These are phyloP conservation scores for Fusarium cicatricum DNA, from an alignment of 2,329 filamentous ascomycete species.

Conservation along the genomic window DNA sequence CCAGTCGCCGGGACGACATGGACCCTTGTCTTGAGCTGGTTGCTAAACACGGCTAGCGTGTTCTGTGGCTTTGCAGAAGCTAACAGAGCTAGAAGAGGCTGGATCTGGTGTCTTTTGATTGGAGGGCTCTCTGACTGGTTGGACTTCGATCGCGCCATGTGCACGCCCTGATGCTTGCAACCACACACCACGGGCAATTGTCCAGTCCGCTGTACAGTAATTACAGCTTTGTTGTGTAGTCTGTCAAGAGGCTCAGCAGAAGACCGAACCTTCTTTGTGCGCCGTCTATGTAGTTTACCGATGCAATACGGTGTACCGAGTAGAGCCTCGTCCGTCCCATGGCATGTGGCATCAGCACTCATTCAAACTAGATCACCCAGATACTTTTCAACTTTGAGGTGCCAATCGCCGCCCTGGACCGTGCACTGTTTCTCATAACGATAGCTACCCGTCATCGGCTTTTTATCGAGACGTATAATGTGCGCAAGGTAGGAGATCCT, in stretches of 20 bases:
- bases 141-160: background rate
- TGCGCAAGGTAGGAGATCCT: background rate
- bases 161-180: conserved; percentile 1
- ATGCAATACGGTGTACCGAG: too few relatives aligned
- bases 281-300: too few relatives aligned
- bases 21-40: conserved; percentile 23
- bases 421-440: background rate
- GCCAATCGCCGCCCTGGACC: too few relatives aligned
- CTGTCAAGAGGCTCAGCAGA: too few relatives aligned
- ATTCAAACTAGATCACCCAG: too few relatives aligned
- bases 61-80: conserved; percentile 1
- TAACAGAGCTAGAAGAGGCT: conserved; percentile 13
- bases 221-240: background rate
- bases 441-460: background rate
- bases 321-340: too few relatives aligned
- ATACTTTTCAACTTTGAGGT: too few relatives aligned
- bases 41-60: background rate
- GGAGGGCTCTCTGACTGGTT: conserved; percentile 8
- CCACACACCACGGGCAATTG: background rate
- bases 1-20: conserved; percentile 8
- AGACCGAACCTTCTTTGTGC: too few relatives aligned
- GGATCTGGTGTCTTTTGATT: conserved; percentile 14
- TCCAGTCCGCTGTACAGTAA: conserved; percentile 5
- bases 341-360: too few relatives aligned
- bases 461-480: background rate